Base-by-base conservation (phyloP, 805 yeast species). In the Sugiyamaella qingdaonensis region DNA sequence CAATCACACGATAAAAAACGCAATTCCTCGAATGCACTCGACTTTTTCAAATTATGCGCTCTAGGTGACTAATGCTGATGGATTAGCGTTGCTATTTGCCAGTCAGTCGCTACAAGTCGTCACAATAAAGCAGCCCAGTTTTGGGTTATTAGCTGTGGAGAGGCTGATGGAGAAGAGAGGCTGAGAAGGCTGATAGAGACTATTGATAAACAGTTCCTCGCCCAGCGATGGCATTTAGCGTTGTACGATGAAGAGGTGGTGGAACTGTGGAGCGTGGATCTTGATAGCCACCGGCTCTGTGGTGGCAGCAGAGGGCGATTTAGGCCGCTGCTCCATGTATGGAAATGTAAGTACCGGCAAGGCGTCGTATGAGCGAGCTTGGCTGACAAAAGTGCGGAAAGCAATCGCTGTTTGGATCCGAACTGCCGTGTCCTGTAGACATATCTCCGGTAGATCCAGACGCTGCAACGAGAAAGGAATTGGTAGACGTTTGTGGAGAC, bases 371-470 rank as follows among this genome's bases (percentile, higher is more conserved):
- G 7, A 3, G 3, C 3, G 29, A 24, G 29, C 45, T 19, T 13
- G 19, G 10, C 42, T 32, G 16, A 33, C 37, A 18, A 29, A 47
- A 71, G 70, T 89, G 98, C 66, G 98, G 97, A 7, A 86, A 86
- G 68, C 81, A 79, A 60, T 77, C 89, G 2, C 66, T 86, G 5
- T 90, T 91, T 68, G 97, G 97, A 0, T 69, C 80, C 4, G 82
- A 80, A 39, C 70, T 92, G 34, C 98, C 98, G 0, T 88, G 96
- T 65, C 85, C 89, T 0, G 78, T 77, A 24, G 76, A 78, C 56
- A 70, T 71, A 0, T 66, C 67, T 16, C 84, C 91, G 0, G 71
- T 71, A 1, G 57, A 54, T 13, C 83, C 88, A 1, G 62, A 65
- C 2, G 65, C 62, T 0, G 78, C 75, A 32, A 73, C 82, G 2